Conservation (phyloP, 164 flowering plant species). For the Tetracentron sinense region DNA sequence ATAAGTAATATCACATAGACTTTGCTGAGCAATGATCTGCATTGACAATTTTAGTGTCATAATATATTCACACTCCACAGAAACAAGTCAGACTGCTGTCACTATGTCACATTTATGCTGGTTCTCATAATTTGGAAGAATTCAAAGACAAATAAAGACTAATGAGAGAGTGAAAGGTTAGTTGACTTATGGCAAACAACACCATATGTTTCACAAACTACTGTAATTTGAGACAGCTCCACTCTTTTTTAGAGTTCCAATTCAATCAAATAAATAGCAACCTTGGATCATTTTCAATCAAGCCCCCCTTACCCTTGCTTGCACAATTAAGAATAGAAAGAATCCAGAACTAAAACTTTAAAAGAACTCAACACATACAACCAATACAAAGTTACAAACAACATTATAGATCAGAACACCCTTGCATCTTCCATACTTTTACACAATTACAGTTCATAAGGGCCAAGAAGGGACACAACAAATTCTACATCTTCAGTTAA, state of each 20-base stretch:
- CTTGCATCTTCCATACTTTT: background rate
- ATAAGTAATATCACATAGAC: no score
- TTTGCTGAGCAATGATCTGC: no score
- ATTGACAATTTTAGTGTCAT: no score
- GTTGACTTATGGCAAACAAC: background rate
- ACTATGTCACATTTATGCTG: no score
- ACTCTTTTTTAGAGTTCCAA: no score
- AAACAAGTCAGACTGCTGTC: no score
- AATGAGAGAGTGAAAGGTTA: background rate
- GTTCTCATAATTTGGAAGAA: no score
- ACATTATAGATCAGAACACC: background rate
- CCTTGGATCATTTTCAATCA: background rate
- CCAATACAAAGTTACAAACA: background rate
- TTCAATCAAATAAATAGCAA: background rate
- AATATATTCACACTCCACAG: no score
- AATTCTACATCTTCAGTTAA: no score
- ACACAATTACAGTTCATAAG: constrained; percentile 5
- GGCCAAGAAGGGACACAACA: background rate
- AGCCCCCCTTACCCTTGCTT: background rate
- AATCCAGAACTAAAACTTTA: background rate
- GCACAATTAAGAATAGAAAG: background rate
- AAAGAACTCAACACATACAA: no score
- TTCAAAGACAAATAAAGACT: background rate
- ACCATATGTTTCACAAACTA: background rate
- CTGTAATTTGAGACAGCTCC: no score